Percentiles rank a stretch among this genome's conserved stretches.
These are phyloP conservation scores for Eruca vesicaria DNA, from an alignment of 441 rosid species.

Conservation along the genomic window DNA sequence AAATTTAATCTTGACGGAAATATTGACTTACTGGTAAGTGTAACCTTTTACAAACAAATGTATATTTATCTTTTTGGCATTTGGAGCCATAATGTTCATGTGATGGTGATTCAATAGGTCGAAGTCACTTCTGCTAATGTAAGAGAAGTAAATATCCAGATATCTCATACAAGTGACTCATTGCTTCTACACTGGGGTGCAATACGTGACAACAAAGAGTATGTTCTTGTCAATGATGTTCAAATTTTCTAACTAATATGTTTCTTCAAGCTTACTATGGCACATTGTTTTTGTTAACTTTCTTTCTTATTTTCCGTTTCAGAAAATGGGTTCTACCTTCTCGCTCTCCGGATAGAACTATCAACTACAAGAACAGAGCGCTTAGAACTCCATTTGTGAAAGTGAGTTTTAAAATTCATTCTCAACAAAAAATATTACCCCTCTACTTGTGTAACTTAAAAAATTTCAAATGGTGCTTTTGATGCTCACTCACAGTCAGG, in stretches of 20 bases:
- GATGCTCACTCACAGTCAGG: constrained; percentile 56
- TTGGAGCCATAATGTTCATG: constrained; percentile 22
- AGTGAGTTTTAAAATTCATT: constrained; percentile 44
- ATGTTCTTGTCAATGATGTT: constrained; percentile 40
- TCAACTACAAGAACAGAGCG: constrained; percentile 83
- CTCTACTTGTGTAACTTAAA: constrained; percentile 20
- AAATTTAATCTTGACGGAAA: constrained; percentile 81
- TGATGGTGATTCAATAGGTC: constrained; percentile 56
- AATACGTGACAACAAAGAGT: constrained; percentile 69
- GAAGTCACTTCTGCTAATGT: constrained; percentile 47
- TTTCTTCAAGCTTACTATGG: not conserved
- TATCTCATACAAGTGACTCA: constrained; percentile 57
- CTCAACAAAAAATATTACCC: not conserved
- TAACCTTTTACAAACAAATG: constrained; percentile 8
- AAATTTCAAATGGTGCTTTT: constrained; percentile 23
- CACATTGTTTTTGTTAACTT: not conserved
- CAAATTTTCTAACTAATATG: not conserved
- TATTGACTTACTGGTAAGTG: constrained; percentile 75
- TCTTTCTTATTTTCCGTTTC: constrained; percentile 21
- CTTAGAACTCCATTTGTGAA: constrained; percentile 85
- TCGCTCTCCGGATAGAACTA: constrained; percentile 71
- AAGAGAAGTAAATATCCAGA: constrained; percentile 57
- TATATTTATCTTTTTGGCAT: constrained; percentile 16
- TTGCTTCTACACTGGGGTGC: constrained; percentile 95
- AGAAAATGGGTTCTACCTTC: constrained; percentile 95